Base-by-base conservation (phyloP, 1,284 basidiomycete genomes). In the Tremellales sp. region DNA sequence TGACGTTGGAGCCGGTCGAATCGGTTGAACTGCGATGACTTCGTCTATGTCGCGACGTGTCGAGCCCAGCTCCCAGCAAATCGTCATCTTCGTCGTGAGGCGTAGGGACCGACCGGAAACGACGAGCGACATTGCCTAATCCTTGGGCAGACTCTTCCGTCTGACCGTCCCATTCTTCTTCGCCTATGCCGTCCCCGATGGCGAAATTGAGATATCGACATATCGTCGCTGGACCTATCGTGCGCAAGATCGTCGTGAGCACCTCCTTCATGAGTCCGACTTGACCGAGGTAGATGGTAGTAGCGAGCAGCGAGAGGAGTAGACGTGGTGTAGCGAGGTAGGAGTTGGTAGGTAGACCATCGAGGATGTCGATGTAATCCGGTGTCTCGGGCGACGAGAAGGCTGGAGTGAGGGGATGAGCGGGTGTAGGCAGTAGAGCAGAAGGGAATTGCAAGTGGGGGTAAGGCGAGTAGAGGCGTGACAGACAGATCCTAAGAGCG, bases 221-320 rank as follows among this genome's bases (percentile, higher is more conserved):
- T 33, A 87, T 82, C 0, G 90, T 93, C 52, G 79, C 80, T 0
- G 91, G 90, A 0, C 89, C 86, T 36, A 94, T 78, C 0, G 87
- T 87, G 51, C 77, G 80, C 22, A 92, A 76, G 21, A 94, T 81
- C 44, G 82, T 76, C 0, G 81, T 78, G 21, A 93, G 77, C 0
- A 87, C 84, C 57, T 89, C 84, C 1, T 86, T 81, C 19, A 87
- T 83, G 24, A 92, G 70, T 11, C 83, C 79, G 0, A 87, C 86
- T 22, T 93, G 85, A 36, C 86, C 86, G 27, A 97, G 83, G 70
- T 90, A 96, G 39, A 87, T 81, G 0, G 89, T 81, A 4, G 89
- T 90, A 0, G 89, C 88, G 25, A 94, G 80, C 15, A 94, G 80
- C 4, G 89, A 92, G 11, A 93, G 79, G 2, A 96, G 79, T 64